Conservation (phyloP, 805 yeast species). For the Suhomyces vadensis region DNA sequence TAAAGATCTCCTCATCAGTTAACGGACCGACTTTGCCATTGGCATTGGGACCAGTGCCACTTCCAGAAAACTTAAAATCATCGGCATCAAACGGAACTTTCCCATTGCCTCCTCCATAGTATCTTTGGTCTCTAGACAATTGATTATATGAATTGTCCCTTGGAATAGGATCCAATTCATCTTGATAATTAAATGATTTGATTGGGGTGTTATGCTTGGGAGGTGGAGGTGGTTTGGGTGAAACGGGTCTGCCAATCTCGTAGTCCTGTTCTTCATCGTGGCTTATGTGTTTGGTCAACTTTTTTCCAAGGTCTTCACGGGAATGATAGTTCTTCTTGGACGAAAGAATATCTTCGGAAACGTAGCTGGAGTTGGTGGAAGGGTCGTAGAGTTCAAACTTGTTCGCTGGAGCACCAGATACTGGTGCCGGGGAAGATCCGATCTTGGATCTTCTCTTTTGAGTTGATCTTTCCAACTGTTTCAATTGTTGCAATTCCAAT, state of each 20-base stretch:
- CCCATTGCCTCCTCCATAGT: background rate
- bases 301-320: slow-evolving; percentile 36
- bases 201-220: slow-evolving; percentile 26
- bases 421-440: background rate
- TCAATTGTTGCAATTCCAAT: slow-evolving; percentile 36
- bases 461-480: slow-evolving; percentile 26
- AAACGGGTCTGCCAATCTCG: slow-evolving; percentile 10
- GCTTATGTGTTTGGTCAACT: slow-evolving; percentile 26
- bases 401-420: background rate
- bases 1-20: slow-evolving; percentile 29
- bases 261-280: slow-evolving; percentile 23
- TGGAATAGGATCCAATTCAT: slow-evolving; percentile 9
- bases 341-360: slow-evolving; percentile 37
- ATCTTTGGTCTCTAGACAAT: background rate
- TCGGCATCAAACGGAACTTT: slow-evolving; percentile 39
- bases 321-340: slow-evolving; percentile 34
- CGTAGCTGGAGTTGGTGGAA: slow-evolving; percentile 29
- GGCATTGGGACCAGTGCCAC: slow-evolving; percentile 8
- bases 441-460: slow-evolving; percentile 8
- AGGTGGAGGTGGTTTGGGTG: slow-evolving; percentile 37
- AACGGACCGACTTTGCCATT: slow-evolving; percentile 13
- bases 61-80: slow-evolving; percentile 34
- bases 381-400: slow-evolving; percentile 12
- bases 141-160: slow-evolving; percentile 5
- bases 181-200: slow-evolving; percentile 10